These are phyloP conservation scores for Yamadazyma sp. DNA, from an alignment of 1,139 yeast genomes.

Conservation along the genomic window DNA sequence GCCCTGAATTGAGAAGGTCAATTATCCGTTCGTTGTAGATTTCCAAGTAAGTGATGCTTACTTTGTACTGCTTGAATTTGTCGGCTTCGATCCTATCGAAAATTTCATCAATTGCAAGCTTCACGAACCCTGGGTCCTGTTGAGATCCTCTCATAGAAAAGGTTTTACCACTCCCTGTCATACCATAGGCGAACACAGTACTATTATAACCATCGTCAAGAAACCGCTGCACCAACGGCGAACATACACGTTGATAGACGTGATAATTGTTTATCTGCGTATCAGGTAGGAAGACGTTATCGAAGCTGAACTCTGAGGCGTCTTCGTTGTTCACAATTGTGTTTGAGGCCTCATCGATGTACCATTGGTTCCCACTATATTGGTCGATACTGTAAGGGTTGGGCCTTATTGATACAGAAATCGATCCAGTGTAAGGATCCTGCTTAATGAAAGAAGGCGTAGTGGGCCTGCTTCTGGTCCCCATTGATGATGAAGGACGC, in stretches of 20 bases:
- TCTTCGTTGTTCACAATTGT: conserved; percentile 52
- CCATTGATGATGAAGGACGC: conserved; percentile 42
- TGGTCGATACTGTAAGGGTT: conserved; percentile 41
- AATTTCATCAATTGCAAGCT: conserved; percentile 67
- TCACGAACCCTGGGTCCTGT: conserved; percentile 74
- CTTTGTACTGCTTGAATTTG: conserved; percentile 33
- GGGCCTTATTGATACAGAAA: conserved; percentile 55
- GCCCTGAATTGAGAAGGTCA: conserved; percentile 53
- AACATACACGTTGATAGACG: conserved; percentile 64
- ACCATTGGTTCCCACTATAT: conserved; percentile 40
- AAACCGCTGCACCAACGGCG: conserved; percentile 62
- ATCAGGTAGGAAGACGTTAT: conserved; percentile 67
- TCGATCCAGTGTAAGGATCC: conserved; percentile 51
- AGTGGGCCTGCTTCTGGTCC: conserved; percentile 34
- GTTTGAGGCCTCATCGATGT: conserved; percentile 34
- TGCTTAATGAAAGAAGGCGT: conserved; percentile 34
- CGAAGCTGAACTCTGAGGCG: conserved; percentile 63
- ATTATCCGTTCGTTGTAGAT: conserved; percentile 85
- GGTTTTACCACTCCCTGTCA: conserved; percentile 90
- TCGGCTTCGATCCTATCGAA: conserved; percentile 49
- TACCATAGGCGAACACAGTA: conserved; percentile 91
- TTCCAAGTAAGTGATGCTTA: conserved; percentile 75
- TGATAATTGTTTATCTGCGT: conserved; percentile 46
- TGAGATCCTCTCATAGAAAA: conserved; percentile 82
- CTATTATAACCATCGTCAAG: conserved; percentile 78